A percentile compares a stretch with the other conserved stretches of the same genome.
These are phyloP conservation scores for Adansonia grandidieri DNA, from an alignment of 441 rosid genomes.

Conservation along the genomic window DNA sequence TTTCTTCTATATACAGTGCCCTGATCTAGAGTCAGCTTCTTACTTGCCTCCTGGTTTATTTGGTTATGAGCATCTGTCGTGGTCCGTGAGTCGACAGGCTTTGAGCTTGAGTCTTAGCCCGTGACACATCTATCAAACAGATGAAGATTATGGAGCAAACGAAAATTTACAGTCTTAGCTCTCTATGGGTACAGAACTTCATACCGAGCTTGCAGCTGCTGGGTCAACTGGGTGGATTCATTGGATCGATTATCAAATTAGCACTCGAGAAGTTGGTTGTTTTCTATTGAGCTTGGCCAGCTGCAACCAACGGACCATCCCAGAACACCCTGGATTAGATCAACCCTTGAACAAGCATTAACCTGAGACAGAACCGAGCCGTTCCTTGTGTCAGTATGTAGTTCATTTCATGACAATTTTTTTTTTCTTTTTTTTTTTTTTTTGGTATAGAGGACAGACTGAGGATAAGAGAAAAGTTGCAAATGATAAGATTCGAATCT, in stretches of 20 bases:
- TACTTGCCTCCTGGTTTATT: no score
- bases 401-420: background rate
- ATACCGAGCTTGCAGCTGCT: conserved; percentile 42
- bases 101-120: no score
- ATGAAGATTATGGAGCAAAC: conserved; percentile 31
- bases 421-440: background rate
- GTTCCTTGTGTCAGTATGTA: conserved; percentile 21
- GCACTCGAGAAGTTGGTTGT: conserved; percentile 60
- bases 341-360: conserved; percentile 73
- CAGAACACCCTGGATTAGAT: conserved; percentile 78
- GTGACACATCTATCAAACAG: conserved; percentile 38
- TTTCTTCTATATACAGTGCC: no score
- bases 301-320: conserved; percentile 97
- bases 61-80: no score
- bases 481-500: no score
- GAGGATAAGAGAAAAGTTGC: no score
- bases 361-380: conserved; percentile 48
- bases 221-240: conserved; percentile 33
- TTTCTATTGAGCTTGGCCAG: conserved; percentile 69
- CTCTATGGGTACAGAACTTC: conserved; percentile 65
- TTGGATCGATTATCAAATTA: conserved; percentile 27
- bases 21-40: no score
- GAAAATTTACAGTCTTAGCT: conserved; percentile 35
- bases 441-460: no score
- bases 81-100: no score